Evolutionary conservation across 495 filamentous ascomycete genomes (phyloP).

Genomic region (Aspergillus funiculosus): DNA sequence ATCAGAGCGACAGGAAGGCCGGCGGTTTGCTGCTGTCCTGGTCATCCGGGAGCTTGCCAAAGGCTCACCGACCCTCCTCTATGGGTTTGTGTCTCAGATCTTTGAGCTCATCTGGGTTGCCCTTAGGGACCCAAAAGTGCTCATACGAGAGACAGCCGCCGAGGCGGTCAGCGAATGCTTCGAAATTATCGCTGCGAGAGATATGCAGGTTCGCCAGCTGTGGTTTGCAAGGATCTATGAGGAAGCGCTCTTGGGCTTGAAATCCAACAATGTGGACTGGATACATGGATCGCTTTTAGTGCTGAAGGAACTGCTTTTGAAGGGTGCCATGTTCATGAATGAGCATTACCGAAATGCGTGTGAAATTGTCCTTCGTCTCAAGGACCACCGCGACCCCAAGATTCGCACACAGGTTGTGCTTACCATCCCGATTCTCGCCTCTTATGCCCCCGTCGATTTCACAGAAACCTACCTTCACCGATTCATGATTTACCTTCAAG

Average conservation of each 20-base stretch:
- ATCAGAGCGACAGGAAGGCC: conserved; percentile 85
- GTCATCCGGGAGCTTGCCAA: conserved; percentile 82
- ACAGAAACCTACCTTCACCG: conserved; percentile 75
- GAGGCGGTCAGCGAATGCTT: conserved; percentile 91
- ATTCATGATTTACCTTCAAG: conserved; percentile 94
- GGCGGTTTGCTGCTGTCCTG: conserved; percentile 86
- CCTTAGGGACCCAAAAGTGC: conserved; percentile 75
- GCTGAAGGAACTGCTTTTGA: conserved; percentile 81
- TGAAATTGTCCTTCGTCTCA: conserved; percentile 82
- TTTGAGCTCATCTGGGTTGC: conserved; percentile 96
- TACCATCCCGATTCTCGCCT: conserved; percentile 87
- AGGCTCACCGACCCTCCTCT: conserved; percentile 89
- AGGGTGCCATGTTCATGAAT: conserved; percentile 98
- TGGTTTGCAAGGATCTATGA: conserved; percentile 86
- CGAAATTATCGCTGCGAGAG: conserved; percentile 85
- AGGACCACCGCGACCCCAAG: conserved; percentile 81
- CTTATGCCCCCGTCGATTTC: conserved; percentile 85
- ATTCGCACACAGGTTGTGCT: conserved; percentile 83
- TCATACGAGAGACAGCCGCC: conserved; percentile 86
- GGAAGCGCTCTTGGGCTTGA: conserved; percentile 72
- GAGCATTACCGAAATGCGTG: conserved; percentile 80
- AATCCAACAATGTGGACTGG: conserved; percentile 69
- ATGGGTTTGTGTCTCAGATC: conserved; percentile 80
- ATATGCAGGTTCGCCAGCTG: conserved; percentile 71
- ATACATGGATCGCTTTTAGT: conserved; percentile 89